Base-by-base conservation (phyloP, 164 flowering plant genomes). In the Dillenia turbinata region DNA sequence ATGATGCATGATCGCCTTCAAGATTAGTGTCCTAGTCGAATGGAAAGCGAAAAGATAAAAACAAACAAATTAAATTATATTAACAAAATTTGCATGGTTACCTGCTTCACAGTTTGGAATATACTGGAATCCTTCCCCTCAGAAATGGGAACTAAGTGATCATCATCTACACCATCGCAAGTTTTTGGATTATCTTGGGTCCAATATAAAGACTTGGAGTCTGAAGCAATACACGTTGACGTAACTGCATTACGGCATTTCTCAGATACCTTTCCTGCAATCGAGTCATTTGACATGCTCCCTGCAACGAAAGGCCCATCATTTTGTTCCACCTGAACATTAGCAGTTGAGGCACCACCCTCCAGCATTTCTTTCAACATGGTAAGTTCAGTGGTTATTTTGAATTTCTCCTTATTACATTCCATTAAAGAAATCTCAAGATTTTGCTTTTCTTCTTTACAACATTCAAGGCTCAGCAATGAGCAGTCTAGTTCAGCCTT, bases 401-500 rank as follows among this genome's bases (percentile, higher is more conserved):
- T 82, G 51, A 69, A 60, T 60, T 75, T 86, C 54, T 84, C 87
- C 57, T 75, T 72, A 14, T 66, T 65, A 68, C 90, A 89, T 66
- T 89, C 82, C 64, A 67, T 77, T 64, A 94, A 71, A 63, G 84
- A 81, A 59, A 71, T 69, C 78, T 85, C 93, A 57, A 95, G 83
- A 70, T 80, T 81, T 65, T 81, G 78, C 60, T 89, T 92, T 74
- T 95, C 99, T 73, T 92, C 96, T 77, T 82, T 92, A 57, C 97
- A 89, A 72, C 96, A 91, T 52, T 91, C 95, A 12, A 94, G 90
- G 75, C 87, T 86, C 65, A 94, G 78, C 44, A 78, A 61, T 22
- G 92, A 82, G 73, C 97, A 91, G 46, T 91, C 99, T 60, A 89
- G 62, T 73, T 91, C 97, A 60, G 96, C 92, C 79, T 87, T 87